These are phyloP conservation scores for Triticum urartu DNA, from an alignment of 176 grass and related monocot genomes.

Conservation along the genomic window DNA sequence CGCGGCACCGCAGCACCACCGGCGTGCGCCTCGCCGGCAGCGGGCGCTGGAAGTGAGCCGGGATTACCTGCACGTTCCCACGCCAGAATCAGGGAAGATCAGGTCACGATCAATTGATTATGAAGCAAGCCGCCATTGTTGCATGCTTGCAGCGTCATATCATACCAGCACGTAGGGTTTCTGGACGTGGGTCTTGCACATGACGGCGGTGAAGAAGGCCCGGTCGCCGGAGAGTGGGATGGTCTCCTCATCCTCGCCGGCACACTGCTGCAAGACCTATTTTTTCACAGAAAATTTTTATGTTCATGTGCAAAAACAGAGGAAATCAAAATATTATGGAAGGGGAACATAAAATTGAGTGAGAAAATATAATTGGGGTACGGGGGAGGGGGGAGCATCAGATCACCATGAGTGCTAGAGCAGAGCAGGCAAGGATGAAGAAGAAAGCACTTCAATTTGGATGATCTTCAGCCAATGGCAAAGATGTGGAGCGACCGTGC, in stretches of 20 bases:
- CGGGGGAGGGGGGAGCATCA: background rate
- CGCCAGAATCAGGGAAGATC: background rate
- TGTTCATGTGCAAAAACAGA: background rate
- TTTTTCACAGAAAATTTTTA: background rate
- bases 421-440: background rate
- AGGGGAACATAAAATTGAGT: too few species aligned
- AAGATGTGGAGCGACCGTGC: background rate
- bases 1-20: background rate
- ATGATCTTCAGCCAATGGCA: background rate
- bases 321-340: background rate
- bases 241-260: background rate
- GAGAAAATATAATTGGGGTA: too few species aligned
- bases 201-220: conserved; percentile 30
- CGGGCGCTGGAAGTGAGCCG: conserved; percentile 13
- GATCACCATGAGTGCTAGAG: background rate
- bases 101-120: background rate
- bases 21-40: conserved; percentile 2
- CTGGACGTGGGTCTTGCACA: conserved; percentile 25
- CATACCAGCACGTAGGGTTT: conserved; percentile 9
- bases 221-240: conserved; percentile 29
- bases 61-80: background rate
- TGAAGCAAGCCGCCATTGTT: too few species aligned
- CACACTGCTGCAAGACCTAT: background rate
- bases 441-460: background rate
- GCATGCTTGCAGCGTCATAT: background rate